Percentiles rank a stretch among this genome's conserved stretches.
Conservation (phyloP, 2,329 filamentous ascomycete genomes). For the Aureobasidium sp. region DNA sequence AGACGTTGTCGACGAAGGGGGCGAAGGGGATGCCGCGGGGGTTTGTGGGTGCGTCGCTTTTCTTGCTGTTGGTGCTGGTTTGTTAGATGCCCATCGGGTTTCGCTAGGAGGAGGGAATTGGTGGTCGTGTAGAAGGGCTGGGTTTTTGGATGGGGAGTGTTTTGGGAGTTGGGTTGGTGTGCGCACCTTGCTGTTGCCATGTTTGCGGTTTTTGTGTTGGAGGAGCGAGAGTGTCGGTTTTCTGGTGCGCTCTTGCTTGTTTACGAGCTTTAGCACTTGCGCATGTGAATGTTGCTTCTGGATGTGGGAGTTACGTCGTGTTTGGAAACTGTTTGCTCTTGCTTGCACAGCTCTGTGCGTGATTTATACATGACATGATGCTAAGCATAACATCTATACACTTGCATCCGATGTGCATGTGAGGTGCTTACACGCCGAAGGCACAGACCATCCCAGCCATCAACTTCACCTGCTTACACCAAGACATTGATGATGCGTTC, state of each 20-base stretch:
- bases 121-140: background rate
- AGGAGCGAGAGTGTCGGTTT: background rate
- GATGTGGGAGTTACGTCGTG: slow-evolving; percentile 6
- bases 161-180: background rate
- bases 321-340: slow-evolving; percentile 4
- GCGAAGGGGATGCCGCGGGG: slow-evolving; percentile 75
- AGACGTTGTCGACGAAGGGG: slow-evolving; percentile 79
- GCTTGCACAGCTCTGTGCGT: background rate
- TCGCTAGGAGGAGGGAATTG: background rate
- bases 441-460: background rate
- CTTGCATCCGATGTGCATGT: background rate
- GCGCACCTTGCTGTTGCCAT: slow-evolving; percentile 8
- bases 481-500: slow-evolving; percentile 7
- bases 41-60: slow-evolving; percentile 49
- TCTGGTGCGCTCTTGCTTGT: background rate
- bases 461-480: slow-evolving; percentile 7
- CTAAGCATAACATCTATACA: background rate
- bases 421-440: background rate
- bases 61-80: slow-evolving; percentile 3
- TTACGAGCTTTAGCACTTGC: background rate
- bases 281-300: slow-evolving; percentile 7
- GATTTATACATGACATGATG: background rate
- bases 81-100: background rate
- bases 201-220: background rate
- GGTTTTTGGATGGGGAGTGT: no score